Base-by-base conservation (phyloP, 2,329 filamentous ascomycete species). In the Fusarium incarnatum region DNA sequence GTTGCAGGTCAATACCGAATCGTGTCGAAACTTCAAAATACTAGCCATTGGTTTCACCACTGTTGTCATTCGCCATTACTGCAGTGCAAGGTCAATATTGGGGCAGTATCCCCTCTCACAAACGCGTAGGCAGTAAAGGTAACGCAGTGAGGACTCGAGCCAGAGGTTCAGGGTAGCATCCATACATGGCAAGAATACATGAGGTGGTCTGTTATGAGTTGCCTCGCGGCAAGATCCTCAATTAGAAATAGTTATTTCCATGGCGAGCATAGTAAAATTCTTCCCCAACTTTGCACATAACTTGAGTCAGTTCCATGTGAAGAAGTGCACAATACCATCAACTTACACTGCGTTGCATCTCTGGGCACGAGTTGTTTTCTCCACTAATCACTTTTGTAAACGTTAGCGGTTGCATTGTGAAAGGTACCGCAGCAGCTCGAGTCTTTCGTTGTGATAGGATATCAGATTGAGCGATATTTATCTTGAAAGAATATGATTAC, bases 11-110 rank as follows among this genome's bases (percentile, higher is more conserved):
- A 34, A 32, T 54, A 47, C 42, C 48, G n/a, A 49, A 46, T 52
- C 22, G 34, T n/a, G 28, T 50, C 58, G 50, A 50, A 37, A 28
- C 37, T 63, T 20, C 32, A 58, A 16, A 50, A 52, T 47, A 44
- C 20, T 40, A 25, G 18, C 10, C 27, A 48, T 13, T 25, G 22
- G 67, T 70, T 60, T 57, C 70, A 73, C 70, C 46, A 47, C 54
- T 59, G 40, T 68, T 56, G 22, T 57, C 63, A 56, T 50, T 48
- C 47, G 28, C 48, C 46, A 55, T 48, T 54, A 49, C 64, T 60
- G 66, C 61, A 57, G 60, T 63, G 64, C 70, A 59, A 64, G 56
- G 28, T 16, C 53, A 55, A 57, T 34, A 44, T 49, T 57, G 58
- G 55, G 49, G 40, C 28, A 63, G 41, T 18, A 47, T 28, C 40